Evolutionary conservation across 2,329 filamentous ascomycete genomes (phyloP), one percentile per base, ranked within the genome.

Genomic region (Xylariomycetidae sp.): DNA sequence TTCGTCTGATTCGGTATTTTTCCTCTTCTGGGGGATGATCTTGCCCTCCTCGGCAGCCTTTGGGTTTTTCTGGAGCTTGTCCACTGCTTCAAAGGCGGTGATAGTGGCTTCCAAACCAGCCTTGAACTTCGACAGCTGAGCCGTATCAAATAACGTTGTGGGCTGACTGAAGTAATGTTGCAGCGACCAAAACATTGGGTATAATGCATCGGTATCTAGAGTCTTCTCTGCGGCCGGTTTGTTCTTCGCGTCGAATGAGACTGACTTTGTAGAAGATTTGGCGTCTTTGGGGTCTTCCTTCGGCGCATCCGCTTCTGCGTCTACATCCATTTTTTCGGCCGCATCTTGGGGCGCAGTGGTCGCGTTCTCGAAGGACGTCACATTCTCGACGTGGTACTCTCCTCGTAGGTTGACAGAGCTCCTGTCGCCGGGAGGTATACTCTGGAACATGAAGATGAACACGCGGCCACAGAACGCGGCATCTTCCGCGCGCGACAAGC

Each of bases 391-490:
- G 53, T 99, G 92, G 48, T 92, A 99, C 63, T 96, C 90, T 47
- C 92, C 92, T 32, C 92, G 78, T 24, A 96, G 70, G 53, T 99
- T 99, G 31, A 98, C 92, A 1, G 92, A 95, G 57, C 92, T 96
- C 57, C 90, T 92, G 60, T 98, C 93, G 19, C 90, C 90, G 0
- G 98, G 70, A 2, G 92, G 92, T 52, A 98, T 96, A 58, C 88
- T 94, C 58, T 98, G 92, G 60, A 96, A 98, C 55, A 98, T 77
- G 60, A 95, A 99, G 44, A 98, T 95, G 60, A 96, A 96, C 17
- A 99, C 92, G 24, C 92, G 77, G 12, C 92, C 92, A 53, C 92
- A 98, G 56, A 99, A 98, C 1, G 93, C 88, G 0, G 92, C 93
- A 59, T 98, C 92, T 57, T 96, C 89, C 4, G 92, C 90, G 36